Evolutionary conservation across 768 basidiomycete genomes (phyloP).

Genomic region (Cyathus striatus): DNA sequence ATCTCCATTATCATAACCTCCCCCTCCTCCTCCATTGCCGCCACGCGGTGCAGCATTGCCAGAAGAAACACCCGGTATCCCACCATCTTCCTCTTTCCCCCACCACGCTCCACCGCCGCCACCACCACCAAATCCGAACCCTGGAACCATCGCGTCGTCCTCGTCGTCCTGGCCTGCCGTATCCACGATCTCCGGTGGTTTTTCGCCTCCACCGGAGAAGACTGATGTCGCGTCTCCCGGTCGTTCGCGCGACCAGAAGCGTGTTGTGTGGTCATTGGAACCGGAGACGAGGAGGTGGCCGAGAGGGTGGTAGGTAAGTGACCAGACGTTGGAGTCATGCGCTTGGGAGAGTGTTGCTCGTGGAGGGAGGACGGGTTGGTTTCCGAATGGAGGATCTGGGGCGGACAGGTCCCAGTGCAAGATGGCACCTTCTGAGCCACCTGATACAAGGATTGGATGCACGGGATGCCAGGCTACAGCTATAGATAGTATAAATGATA

Average conservation of each 20-base stretch:
- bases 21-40: too few species aligned
- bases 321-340: constrained; percentile 98
- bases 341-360: constrained; percentile 90
- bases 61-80: too few species aligned
- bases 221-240: constrained; percentile 79
- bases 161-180: constrained; percentile 63
- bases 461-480: constrained; percentile 95
- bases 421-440: constrained; percentile 91
- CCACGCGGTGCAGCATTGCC: too few species aligned
- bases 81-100: constrained; percentile 40
- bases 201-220: constrained; percentile 79
- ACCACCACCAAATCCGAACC: constrained; percentile 48
- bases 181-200: constrained; percentile 68
- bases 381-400: constrained; percentile 41
- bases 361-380: constrained; percentile 46
- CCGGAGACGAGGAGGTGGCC: constrained; percentile 92
- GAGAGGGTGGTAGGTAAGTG: constrained; percentile 90
- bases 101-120: constrained; percentile 31
- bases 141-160: constrained; percentile 70
- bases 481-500: constrained; percentile 21
- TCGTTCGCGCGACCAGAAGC: constrained; percentile 96
- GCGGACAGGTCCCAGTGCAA: constrained; percentile 90
- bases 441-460: constrained; percentile 87
- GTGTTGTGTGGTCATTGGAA: constrained; percentile 97
- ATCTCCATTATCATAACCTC: constrained; percentile 30